A percentile compares a stretch with the other conserved stretches of the same genome.
These are phyloP conservation scores for Sparassis latifolia DNA, from an alignment of 1,284 basidiomycete species.

Conservation along the genomic window DNA sequence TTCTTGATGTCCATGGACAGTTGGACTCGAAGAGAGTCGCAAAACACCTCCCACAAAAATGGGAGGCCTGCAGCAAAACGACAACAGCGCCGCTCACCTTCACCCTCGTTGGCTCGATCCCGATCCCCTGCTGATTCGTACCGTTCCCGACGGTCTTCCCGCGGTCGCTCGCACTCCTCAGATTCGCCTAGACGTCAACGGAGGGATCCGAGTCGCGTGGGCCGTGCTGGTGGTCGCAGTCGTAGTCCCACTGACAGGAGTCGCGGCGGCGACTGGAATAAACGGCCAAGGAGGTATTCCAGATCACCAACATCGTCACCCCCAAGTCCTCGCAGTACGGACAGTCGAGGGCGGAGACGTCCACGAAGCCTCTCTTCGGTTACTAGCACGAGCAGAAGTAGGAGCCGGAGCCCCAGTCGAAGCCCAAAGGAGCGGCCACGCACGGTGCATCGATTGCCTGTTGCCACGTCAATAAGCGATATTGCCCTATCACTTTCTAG, in stretches of 20 bases:
- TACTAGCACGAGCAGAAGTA: conserved; percentile 31
- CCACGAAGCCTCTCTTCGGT: conserved; percentile 23
- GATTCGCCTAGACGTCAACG: conserved; percentile 48
- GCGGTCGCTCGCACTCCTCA: conserved; percentile 55
- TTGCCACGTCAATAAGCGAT: conserved; percentile 37
- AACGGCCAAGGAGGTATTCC: conserved; percentile 14
- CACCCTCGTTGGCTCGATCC: conserved; percentile 39
- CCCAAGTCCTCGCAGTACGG: conserved; percentile 11
- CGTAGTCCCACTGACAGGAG: conserved; percentile 22
- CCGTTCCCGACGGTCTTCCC: conserved; percentile 57
- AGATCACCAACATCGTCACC: conserved; percentile 21
- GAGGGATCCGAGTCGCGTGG: conserved; percentile 39
- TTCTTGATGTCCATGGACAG: conserved; percentile 14
- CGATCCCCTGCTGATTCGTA: conserved; percentile 57
- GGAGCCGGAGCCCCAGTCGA: conserved; percentile 47
- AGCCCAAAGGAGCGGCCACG: conserved; percentile 43
- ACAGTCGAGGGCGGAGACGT: conserved; percentile 23
- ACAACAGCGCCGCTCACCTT: conserved; percentile 27
- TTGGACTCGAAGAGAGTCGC: conserved; percentile 28
- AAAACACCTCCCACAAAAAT: conserved; percentile 10
- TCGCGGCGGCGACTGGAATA: conserved; percentile 16
- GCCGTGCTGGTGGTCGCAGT: conserved; percentile 24
- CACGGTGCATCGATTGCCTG: conserved; percentile 58
- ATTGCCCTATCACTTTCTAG: conserved; percentile 30
- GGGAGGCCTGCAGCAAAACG: conserved; percentile 13